Percentiles rank a stretch among this genome's conserved stretches.
These are phyloP conservation scores for Sarcocystis neurona DNA, from an alignment of 169 alveolate genomes.

Conservation along the genomic window DNA sequence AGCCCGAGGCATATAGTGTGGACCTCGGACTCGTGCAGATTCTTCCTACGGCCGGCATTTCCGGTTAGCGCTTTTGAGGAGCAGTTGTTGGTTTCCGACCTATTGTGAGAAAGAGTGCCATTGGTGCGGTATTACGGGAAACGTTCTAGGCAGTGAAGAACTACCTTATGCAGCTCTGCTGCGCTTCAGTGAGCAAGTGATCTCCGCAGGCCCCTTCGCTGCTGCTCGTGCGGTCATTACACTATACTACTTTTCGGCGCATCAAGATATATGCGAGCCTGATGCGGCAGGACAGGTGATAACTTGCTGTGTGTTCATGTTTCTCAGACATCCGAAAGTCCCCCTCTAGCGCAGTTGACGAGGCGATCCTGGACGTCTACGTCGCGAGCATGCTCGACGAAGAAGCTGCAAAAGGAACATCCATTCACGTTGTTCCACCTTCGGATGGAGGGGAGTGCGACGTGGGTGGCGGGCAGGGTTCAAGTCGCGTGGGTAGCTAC, in stretches of 20 bases:
- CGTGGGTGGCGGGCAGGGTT: neutral
- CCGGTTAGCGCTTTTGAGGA: neutral
- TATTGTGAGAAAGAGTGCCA: too few relatives aligned
- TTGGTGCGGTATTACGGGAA: neutral
- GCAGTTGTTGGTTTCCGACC: neutral
- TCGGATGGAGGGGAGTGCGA: neutral
- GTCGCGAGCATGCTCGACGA: neutral
- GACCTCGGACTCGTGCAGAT: constrained; percentile 46
- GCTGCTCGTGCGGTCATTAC: neutral
- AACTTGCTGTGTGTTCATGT: too few relatives aligned
- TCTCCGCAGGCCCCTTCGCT: neutral
- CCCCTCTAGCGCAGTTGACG: neutral
- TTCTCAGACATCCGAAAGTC: too few relatives aligned
- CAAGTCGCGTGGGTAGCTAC: neutral
- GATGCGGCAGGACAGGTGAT: too few relatives aligned
- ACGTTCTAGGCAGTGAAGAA: neutral
- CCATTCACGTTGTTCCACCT: neutral
- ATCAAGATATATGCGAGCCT: too few relatives aligned
- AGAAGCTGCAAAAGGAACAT: neutral
- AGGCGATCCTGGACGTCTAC: neutral
- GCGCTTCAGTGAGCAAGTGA: neutral
- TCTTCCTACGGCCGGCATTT: constrained; percentile 18
- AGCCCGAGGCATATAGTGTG: constrained; percentile 49
- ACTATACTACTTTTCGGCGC: neutral
- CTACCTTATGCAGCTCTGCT: neutral